A percentile compares a stretch with the other conserved stretches of the same genome.
These are phyloP conservation scores for Pythium grandisporangium DNA, from an alignment of 352 stramenopile genomes.

Conservation along the genomic window DNA sequence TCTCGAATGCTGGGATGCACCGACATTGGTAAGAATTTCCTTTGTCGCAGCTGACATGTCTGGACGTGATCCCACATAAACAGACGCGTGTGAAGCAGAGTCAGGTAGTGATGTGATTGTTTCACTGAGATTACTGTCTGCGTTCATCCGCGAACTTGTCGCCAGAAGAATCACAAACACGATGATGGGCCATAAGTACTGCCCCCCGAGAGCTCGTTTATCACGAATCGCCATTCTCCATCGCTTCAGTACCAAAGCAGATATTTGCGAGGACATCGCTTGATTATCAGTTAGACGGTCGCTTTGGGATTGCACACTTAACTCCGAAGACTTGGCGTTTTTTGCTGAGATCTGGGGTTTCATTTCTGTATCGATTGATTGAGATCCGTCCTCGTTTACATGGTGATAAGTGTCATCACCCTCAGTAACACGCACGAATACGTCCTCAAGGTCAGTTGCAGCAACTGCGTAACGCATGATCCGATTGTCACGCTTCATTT, in stretches of 20 bases:
- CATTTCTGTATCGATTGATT: conserved; percentile 5
- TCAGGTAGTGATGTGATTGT: conserved; percentile 34
- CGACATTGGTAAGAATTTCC: conserved; percentile 5
- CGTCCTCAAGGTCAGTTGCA: conserved; percentile 99
- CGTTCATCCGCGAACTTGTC: conserved; percentile 26
- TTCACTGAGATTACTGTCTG: conserved; percentile 23
- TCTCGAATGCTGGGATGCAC: not conserved
- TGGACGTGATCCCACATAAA: conserved; percentile 24
- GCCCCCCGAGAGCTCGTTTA: conserved; percentile 46
- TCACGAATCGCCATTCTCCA: conserved; percentile 43
- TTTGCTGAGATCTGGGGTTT: conserved; percentile 1
- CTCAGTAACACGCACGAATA: conserved; percentile 94
- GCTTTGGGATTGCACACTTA: not conserved
- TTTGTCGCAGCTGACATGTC: conserved; percentile 7
- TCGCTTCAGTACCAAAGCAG: conserved; percentile 44
- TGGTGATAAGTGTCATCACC: conserved; percentile 68
- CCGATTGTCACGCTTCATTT: conserved; percentile 29
- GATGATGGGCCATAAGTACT: conserved; percentile 64
- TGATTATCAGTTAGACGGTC: conserved; percentile 6
- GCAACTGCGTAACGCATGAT: conserved; percentile 95
- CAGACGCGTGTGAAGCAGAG: conserved; percentile 21
- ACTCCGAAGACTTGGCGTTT: not conserved
- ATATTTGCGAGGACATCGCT: conserved; percentile 29
- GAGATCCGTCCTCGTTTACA: conserved; percentile 30
- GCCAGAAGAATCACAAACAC: conserved; percentile 50